Conservation (phyloP, 2,329 filamentous ascomycete genomes). For the Leptographium galeiforme region DNA sequence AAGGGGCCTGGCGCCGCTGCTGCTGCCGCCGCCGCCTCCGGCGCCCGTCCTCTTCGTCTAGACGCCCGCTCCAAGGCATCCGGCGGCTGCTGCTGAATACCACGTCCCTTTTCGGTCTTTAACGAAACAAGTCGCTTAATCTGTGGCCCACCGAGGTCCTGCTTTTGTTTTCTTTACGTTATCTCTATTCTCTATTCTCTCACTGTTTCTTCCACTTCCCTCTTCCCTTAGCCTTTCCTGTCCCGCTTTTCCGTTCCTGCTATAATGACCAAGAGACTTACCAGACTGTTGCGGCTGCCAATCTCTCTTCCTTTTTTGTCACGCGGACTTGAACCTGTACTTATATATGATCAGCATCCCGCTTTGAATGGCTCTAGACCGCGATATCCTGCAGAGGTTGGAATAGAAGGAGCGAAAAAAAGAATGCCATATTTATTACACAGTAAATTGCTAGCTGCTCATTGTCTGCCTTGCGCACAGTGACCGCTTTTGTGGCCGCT, state of each 20-base stretch:
- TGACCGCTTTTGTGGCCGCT: background rate
- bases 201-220: background rate
- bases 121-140: background rate
- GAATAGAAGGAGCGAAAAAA: slow-evolving; percentile 2
- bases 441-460: slow-evolving; percentile 3
- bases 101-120: background rate
- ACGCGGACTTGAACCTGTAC: background rate
- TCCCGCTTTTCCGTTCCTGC: background rate
- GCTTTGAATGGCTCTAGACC: background rate
- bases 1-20: slow-evolving; percentile 46
- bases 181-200: too few species aligned
- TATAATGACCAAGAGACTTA: background rate
- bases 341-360: background rate
- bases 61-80: slow-evolving; percentile 24
- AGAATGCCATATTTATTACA: slow-evolving; percentile 8
- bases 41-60: slow-evolving; percentile 26
- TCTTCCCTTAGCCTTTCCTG: background rate
- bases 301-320: background rate
- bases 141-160: background rate
- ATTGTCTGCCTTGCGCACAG: background rate
- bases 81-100: slow-evolving; percentile 34
- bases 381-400: background rate
- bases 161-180: background rate
- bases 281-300: background rate
- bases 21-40: slow-evolving; percentile 3